These are phyloP conservation scores for Glycine soja DNA, from an alignment of 306 rosid genomes.

Conservation along the genomic window DNA sequence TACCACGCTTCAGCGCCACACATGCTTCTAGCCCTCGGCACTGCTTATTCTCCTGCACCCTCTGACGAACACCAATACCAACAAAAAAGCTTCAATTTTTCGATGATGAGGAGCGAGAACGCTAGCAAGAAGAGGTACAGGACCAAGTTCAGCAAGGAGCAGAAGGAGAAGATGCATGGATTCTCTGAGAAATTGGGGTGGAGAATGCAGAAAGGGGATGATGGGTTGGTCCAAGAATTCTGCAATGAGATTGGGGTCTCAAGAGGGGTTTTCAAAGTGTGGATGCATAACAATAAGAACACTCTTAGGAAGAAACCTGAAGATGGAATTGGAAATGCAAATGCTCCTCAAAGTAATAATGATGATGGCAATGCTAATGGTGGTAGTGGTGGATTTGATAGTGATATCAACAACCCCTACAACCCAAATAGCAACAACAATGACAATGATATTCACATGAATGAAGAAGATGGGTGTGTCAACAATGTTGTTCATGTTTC, in stretches of 20 bases:
- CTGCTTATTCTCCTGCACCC: slow-evolving; percentile 43
- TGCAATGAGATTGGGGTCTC: slow-evolving; percentile 76
- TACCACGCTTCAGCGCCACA: slow-evolving; percentile 69
- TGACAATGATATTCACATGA: slow-evolving; percentile 42
- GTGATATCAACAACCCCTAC: slow-evolving; percentile 44
- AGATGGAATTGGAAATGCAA: neutral
- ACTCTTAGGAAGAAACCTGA: slow-evolving; percentile 55
- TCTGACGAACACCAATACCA: slow-evolving; percentile 46
- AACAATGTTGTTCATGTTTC: slow-evolving; percentile 59
- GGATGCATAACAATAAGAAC: slow-evolving; percentile 98
- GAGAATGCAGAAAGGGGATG: slow-evolving; percentile 74
- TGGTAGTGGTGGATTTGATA: slow-evolving; percentile 9
- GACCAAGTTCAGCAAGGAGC: slow-evolving; percentile 83
- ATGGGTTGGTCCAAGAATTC: slow-evolving; percentile 65
- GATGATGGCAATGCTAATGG: slow-evolving; percentile 24
- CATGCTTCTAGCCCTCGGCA: slow-evolving; percentile 68
- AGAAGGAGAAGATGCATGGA: slow-evolving; percentile 78
- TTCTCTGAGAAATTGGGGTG: slow-evolving; percentile 84
- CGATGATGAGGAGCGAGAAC: slow-evolving; percentile 31
- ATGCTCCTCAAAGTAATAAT: slow-evolving; percentile 7
- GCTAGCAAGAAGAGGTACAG: slow-evolving; percentile 65
- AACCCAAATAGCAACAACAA: slow-evolving; percentile 28
- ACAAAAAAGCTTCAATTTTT: slow-evolving; percentile 33
- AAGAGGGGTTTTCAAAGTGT: slow-evolving; percentile 77
- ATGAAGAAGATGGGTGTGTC: slow-evolving; percentile 49